Percentiles rank a stretch among this genome's conserved stretches.
phyloP scores from a whole-genome alignment of 164 flowering plant genomes.

The Vitis amurensis region DNA sequence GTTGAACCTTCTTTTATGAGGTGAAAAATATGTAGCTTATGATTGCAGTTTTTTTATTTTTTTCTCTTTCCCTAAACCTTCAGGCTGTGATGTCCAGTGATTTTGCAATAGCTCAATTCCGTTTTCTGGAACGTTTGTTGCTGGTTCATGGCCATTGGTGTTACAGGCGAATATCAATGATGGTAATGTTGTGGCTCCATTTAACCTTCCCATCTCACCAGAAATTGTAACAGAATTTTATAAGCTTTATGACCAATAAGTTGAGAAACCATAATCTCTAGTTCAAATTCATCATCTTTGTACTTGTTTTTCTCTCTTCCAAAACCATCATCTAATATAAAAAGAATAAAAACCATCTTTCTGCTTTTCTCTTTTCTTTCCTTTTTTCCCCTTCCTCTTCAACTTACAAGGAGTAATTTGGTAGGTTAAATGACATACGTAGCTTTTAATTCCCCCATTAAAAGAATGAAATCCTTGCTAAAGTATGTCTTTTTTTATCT shows the following conservation, averaged over 20 bases:
- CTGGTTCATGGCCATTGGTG: conserved; percentile 97
- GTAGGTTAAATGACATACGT: too few relatives aligned
- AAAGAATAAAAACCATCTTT: too few relatives aligned
- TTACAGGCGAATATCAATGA: conserved; percentile 76
- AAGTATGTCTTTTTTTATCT: too few relatives aligned
- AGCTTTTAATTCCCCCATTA: too few relatives aligned
- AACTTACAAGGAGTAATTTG: too few relatives aligned
- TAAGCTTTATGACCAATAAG: too few relatives aligned
- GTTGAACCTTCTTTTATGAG: too few relatives aligned
- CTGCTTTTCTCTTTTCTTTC: too few relatives aligned
- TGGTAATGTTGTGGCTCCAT: conserved; percentile 45
- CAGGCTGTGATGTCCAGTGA: conserved; percentile 91
- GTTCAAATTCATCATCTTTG: neutral
- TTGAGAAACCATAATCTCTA: conserved; percentile 1
- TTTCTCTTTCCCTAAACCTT: neutral
- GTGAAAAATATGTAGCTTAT: neutral
- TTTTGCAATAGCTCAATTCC: conserved; percentile 79
- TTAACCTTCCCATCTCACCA: neutral
- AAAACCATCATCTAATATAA: too few relatives aligned
- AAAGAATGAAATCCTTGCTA: too few relatives aligned
- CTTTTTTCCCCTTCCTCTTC: too few relatives aligned
- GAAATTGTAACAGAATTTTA: neutral
- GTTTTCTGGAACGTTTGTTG: conserved; percentile 70
- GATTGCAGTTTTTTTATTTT: neutral
- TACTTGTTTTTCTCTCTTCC: too few relatives aligned